Conservation (phyloP, 2,329 filamentous ascomycete genomes). For the Scedosporium boydii region DNA sequence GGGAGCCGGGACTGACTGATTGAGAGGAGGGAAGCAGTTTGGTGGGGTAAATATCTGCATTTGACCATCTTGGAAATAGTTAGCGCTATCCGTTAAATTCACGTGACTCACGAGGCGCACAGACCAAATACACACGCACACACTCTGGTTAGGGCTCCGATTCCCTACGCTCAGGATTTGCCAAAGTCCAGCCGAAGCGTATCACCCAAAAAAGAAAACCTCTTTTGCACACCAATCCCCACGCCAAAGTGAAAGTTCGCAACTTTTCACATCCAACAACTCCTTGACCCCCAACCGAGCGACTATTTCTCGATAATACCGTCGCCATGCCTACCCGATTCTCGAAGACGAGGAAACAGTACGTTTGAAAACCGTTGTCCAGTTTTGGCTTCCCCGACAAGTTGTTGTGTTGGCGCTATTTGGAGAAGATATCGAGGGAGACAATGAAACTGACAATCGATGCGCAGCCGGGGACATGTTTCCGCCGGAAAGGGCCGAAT, state of each 20-base stretch:
- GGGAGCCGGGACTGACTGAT: neutral
- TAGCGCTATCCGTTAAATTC: neutral
- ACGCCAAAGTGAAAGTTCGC: conserved; percentile 2
- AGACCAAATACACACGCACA: neutral
- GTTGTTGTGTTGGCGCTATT: neutral
- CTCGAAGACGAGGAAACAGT: conserved; percentile 71
- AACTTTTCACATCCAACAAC: conserved; percentile 2
- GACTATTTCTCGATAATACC: conserved; percentile 4
- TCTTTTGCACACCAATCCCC: neutral
- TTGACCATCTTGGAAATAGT: too few relatives aligned
- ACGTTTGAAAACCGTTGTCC: conserved; percentile 28
- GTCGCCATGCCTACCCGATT: conserved; percentile 65
- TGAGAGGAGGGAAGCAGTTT: too few relatives aligned
- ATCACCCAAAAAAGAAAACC: conserved; percentile 6
- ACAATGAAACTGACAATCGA: neutral
- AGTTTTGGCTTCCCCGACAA: neutral
- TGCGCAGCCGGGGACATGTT: conserved; percentile 81
- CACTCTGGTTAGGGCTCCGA: conserved; percentile 4
- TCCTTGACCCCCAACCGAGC: neutral
- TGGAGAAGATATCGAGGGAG: neutral
- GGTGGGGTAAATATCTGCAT: neutral
- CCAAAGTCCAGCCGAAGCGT: conserved; percentile 5
- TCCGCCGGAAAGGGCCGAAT: conserved; percentile 88
- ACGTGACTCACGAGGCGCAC: neutral
- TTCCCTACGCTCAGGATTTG: conserved; percentile 1